phyloP scores from a whole-genome alignment of 768 basidiomycete genomes.

The Pluteus cervinus region DNA sequence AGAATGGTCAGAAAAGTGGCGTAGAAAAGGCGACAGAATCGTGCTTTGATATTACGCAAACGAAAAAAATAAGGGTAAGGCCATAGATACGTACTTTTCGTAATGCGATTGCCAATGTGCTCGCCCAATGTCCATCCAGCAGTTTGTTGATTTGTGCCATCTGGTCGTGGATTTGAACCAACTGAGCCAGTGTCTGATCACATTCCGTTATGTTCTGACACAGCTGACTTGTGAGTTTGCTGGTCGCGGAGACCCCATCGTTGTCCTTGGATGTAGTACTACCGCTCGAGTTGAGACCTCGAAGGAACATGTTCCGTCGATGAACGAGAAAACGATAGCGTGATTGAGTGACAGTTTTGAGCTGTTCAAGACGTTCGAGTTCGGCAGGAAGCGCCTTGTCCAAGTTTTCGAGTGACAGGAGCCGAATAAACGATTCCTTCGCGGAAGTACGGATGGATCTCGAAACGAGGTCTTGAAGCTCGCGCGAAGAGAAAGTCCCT shows the following conservation, averaged over 20 bases:
- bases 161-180: constrained; percentile 57
- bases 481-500: constrained; percentile 54
- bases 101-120: constrained; percentile 72
- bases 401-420: constrained; percentile 57
- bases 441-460: constrained; percentile 65
- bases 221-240: constrained; percentile 48
- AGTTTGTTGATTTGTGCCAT: constrained; percentile 54
- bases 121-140: constrained; percentile 63
- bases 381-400: constrained; percentile 57
- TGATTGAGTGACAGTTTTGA: constrained; percentile 51
- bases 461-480: constrained; percentile 69
- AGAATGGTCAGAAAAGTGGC: no score
- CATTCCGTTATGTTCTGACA: constrained; percentile 52
- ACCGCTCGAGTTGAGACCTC: constrained; percentile 56
- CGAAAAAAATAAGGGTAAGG: constrained; percentile 1
- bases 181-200: constrained; percentile 51
- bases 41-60: constrained; percentile 3
- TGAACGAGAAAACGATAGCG: constrained; percentile 65
- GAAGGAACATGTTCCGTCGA: constrained; percentile 63
- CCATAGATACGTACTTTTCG: constrained; percentile 49
- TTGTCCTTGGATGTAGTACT: constrained; percentile 22
- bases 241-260: constrained; percentile 32
- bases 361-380: constrained; percentile 45
- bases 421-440: constrained; percentile 62
- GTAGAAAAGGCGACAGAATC: no score